phyloP scores from a whole-genome alignment of 2,329 filamentous ascomycete genomes.

The Penicillium sclerotiorum region DNA sequence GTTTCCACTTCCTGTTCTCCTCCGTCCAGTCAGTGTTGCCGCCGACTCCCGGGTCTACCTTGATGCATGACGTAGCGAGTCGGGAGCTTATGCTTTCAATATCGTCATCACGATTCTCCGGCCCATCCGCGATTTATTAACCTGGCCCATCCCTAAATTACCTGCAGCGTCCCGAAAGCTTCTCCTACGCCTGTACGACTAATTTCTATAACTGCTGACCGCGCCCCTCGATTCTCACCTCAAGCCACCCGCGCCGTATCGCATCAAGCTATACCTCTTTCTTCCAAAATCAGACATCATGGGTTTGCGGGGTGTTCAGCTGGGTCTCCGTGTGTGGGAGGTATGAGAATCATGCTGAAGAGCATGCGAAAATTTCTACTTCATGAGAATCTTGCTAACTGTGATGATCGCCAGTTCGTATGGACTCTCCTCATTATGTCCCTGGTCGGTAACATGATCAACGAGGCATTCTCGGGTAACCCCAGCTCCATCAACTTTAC shows the following conservation, averaged over 20 bases:
- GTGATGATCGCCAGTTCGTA: too few relatives aligned
- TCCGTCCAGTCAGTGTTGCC: conserved; percentile 7
- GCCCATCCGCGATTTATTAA: conserved; percentile 35
- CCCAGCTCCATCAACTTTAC: conserved; percentile 60
- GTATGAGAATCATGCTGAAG: conserved; percentile 20
- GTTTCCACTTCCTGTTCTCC: neutral
- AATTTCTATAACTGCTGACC: conserved; percentile 8
- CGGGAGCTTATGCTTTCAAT: conserved; percentile 19
- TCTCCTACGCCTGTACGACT: neutral
- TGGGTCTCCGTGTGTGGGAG: conserved; percentile 38
- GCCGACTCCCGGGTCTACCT: conserved; percentile 20
- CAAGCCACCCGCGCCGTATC: neutral
- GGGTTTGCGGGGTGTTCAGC: conserved; percentile 29
- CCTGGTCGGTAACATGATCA: conserved; percentile 65
- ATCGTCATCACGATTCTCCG: conserved; percentile 37
- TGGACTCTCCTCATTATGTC: conserved; percentile 63
- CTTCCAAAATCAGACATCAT: conserved; percentile 22
- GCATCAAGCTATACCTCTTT: neutral
- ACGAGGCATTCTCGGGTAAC: conserved; percentile 54
- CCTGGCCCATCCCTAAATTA: conserved; percentile 2
- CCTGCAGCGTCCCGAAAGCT: neutral
- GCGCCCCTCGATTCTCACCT: conserved; percentile 7
- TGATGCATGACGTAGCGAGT: conserved; percentile 37
- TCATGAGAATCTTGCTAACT: too few relatives aligned
- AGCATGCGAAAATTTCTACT: neutral